These are phyloP conservation scores for Orychophragmus violaceus DNA, from an alignment of 345 rosid species.

Conservation along the genomic window DNA sequence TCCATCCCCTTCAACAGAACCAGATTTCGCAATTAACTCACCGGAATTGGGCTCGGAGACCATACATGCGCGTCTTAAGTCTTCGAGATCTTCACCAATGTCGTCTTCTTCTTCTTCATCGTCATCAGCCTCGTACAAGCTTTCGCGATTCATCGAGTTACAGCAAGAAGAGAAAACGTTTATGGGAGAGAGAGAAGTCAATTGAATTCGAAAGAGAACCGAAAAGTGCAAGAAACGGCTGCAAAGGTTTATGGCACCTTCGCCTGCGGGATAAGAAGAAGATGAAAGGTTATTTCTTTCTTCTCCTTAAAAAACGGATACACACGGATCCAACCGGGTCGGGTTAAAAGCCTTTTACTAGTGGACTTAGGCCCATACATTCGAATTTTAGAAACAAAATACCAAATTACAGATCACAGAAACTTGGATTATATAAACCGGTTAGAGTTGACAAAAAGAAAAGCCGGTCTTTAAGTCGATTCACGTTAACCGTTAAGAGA, in stretches of 20 bases:
- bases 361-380: not conserved
- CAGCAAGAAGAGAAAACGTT: not conserved
- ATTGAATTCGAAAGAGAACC: not conserved
- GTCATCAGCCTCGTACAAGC: slow-evolving; percentile 25
- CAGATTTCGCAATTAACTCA: not conserved
- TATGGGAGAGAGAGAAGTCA: not conserved
- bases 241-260: not conserved
- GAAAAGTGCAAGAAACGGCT: slow-evolving; percentile 1
- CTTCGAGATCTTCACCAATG: slow-evolving; percentile 72
- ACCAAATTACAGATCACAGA: not conserved
- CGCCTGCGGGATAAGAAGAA: not conserved
- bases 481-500: not conserved
- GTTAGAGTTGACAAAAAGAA: not conserved
- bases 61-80: slow-evolving; percentile 64
- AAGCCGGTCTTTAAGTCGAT: not conserved
- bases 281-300: not conserved
- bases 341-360: not conserved
- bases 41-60: slow-evolving; percentile 44
- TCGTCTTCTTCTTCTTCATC: slow-evolving; percentile 43
- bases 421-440: not conserved
- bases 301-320: not conserved
- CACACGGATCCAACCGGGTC: not conserved
- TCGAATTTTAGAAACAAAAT: not conserved
- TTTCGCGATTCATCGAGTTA: slow-evolving; percentile 33
- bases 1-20: not conserved